Evolutionary conservation across 2,329 filamentous ascomycete species (phyloP), one percentile per base, ranked within the genome.

Genomic region (Penicillium vulpinum): DNA sequence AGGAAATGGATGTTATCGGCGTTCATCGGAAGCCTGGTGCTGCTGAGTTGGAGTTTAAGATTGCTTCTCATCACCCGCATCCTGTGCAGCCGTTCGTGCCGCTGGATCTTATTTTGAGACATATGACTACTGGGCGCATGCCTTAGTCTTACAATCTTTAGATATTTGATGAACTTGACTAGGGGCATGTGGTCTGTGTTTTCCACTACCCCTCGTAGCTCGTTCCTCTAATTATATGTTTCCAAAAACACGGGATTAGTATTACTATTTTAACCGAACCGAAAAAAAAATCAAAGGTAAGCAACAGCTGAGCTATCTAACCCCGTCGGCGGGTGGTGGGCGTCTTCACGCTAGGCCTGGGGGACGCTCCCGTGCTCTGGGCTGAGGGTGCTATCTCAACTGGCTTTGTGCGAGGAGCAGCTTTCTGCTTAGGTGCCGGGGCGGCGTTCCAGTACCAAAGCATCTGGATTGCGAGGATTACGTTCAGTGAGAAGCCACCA

Each of bases 361-460:
- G 73, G 52, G 75, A 77, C 26, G 74, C 75, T 16, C 77, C 75
- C 13, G 76, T 77, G 40, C 72, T 77, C 26, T 71, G 63, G 36
- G 65, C 77, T 56, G 60, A 68, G 13, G 73, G 65, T 0, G 67
- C 63, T 55, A 70, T 68, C 46, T 72, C 67, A 13, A 62, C 62
- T 15, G 57, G 33, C 60, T 67, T 65, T 61, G 62, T 10, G 63
- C 73, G 58, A 22, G 59, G 56, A 18, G 60, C 59, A 15, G 59
- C 58, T 57, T 70, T 81, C 78, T 73, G 68, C 54, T 71, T 71
- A 43, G 76, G 72, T 28, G 72, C 66, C 3, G 81, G 74, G 49
- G 74, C 79, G 49, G 74, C 79, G 70, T 97, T 96, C 94, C 94
- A 99, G 81, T 97, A 97, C 78, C 92, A 96, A 28, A 96, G 72